Conservation (phyloP, 441 rosid species). For the Raphanus hybrid region DNA sequence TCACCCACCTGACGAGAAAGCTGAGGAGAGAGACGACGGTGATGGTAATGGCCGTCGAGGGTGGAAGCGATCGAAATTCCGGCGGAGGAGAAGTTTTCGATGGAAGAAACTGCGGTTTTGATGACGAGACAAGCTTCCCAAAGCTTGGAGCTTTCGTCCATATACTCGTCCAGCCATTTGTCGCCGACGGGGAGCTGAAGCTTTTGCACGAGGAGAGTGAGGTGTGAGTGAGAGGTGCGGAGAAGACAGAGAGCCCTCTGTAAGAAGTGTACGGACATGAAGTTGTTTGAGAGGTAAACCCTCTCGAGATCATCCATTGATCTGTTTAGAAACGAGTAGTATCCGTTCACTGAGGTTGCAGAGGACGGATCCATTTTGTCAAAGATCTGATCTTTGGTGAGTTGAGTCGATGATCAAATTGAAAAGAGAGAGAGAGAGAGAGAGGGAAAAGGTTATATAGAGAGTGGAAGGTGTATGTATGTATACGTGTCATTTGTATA, state of each 20-base stretch:
- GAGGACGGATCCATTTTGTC: conserved; percentile 77
- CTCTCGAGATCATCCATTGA: conserved; percentile 89
- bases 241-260: conserved; percentile 76
- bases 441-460: conserved; percentile 43
- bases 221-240: conserved; percentile 79
- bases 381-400: conserved; percentile 36
- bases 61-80: conserved; percentile 68
- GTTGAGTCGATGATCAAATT: conserved; percentile 30
- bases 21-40: conserved; percentile 65
- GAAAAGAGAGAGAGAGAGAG: conserved; percentile 26
- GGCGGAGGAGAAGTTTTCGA: conserved; percentile 73
- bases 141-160: conserved; percentile 93
- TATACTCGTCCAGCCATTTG: conserved; percentile 96
- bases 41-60: conserved; percentile 61
- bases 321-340: conserved; percentile 73
- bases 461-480: conserved; percentile 14
- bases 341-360: conserved; percentile 74
- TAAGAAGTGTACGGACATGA: conserved; percentile 86
- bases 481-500: no score
- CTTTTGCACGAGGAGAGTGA: conserved; percentile 79
- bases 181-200: conserved; percentile 93
- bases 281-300: conserved; percentile 59
- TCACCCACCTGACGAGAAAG: conserved; percentile 71
- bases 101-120: conserved; percentile 75
- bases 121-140: conserved; percentile 94